A percentile compares a stretch with the other conserved stretches of the same genome.
Conservation (phyloP, 2,329 filamentous ascomycete genomes). For the Aschersonia sp. region DNA sequence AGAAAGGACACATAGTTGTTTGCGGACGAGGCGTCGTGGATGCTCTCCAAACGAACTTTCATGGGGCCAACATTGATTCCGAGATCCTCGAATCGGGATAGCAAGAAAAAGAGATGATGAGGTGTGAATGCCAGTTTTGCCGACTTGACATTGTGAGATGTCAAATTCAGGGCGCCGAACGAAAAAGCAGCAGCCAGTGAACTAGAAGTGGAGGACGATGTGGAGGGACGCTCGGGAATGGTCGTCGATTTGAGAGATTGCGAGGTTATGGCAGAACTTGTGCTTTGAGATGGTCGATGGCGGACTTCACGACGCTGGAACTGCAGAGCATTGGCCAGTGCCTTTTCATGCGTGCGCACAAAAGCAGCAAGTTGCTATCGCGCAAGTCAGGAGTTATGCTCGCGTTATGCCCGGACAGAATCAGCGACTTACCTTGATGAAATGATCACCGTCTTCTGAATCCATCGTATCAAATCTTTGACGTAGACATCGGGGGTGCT, state of each 20-base stretch:
- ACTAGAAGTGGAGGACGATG: constrained; percentile 55
- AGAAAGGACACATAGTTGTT: constrained; percentile 95
- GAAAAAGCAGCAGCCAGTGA: constrained; percentile 76
- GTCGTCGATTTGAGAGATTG: constrained; percentile 29
- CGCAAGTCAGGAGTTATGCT: constrained; percentile 11
- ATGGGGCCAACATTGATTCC: constrained; percentile 84
- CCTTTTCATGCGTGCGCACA: constrained; percentile 94
- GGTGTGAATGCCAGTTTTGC: constrained; percentile 86
- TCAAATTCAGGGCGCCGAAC: constrained; percentile 70
- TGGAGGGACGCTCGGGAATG: constrained; percentile 46
- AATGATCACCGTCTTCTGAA: constrained; percentile 79
- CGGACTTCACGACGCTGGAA: constrained; percentile 57
- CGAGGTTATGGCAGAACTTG: constrained; percentile 41
- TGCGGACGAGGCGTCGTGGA: constrained; percentile 74
- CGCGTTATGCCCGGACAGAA: background rate
- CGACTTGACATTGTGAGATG: constrained; percentile 73
- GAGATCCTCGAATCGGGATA: constrained; percentile 89
- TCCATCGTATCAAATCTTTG: constrained; percentile 42
- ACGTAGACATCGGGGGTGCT: constrained; percentile 11
- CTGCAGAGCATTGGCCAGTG: constrained; percentile 87
- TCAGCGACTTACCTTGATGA: constrained; percentile 57
- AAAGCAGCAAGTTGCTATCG: constrained; percentile 82
- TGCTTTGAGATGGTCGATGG: constrained; percentile 54
- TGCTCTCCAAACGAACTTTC: constrained; percentile 89
- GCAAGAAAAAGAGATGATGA: constrained; percentile 90